Evolutionary conservation across 1,284 basidiomycete genomes (phyloP), one percentile per base, ranked within the genome.

Genomic region (Ceratobasidium sp.): DNA sequence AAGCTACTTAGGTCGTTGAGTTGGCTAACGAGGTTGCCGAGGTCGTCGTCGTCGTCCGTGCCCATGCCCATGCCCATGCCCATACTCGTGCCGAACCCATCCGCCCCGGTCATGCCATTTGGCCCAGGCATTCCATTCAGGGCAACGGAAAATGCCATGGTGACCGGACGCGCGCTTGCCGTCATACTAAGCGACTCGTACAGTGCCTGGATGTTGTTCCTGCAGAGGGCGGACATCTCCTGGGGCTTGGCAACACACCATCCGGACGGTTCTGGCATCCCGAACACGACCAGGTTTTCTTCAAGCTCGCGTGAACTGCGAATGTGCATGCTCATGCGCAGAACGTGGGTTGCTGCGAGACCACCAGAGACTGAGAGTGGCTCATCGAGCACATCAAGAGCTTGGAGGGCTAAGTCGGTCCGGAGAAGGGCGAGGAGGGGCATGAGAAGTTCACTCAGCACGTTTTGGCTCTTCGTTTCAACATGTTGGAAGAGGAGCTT

Each of bases 301-400:
- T 81, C 61, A 84, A 85, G 48, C 86, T 81, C 78, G 11, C 66
- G 66, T 2, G 63, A 63, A 34, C 75, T 73, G 14, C 64, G 54
- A 14, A 74, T 72, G 43, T 91, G 88, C 87, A 92, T 91, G 82
- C 91, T 95, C 93, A 93, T 94, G 8, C 90, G 89, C 49, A 96
- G 84, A n/a, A 96, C 92, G 78, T 94, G 92, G 75, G 92, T 91
- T 0, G 93, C 92, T 3, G 90, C 86, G 48, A 89, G 89, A 19
- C 93, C 91, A 63, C 88, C 90, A n/a, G 89, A 89, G 79, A 94
- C 90, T 27, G 88, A 88, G 80, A 94, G 89, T 0, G 94, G 95
- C 79, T 96, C 92, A 79, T 98, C 95, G 1, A 98, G 87, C 19
- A 98, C 95, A 62, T 97, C 95, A 56, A 98, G 86, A 0, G 96